Percentiles rank a stretch among this genome's conserved stretches.
Evolutionary conservation across 768 basidiomycete genomes (phyloP).

Genomic region (Leucosporidium creatinivorum): DNA sequence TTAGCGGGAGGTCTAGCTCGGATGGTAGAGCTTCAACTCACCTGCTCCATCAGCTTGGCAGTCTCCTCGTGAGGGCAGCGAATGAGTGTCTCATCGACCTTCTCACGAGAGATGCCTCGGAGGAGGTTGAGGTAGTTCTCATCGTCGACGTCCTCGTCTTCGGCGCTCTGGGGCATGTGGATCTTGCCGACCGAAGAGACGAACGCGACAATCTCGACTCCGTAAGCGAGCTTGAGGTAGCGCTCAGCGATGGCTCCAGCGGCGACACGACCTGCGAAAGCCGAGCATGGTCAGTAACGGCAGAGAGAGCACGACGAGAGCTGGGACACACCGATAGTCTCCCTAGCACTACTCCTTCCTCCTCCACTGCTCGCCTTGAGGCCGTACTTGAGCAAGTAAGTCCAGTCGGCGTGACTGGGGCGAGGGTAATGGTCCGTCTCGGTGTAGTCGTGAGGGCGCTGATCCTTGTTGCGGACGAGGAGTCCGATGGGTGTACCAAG

Average conservation of each 20-base stretch:
- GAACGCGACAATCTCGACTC: slow-evolving; percentile 93
- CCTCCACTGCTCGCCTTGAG: slow-evolving; percentile 96
- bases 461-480: slow-evolving; percentile 96
- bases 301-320: no score
- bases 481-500: slow-evolving; percentile 96
- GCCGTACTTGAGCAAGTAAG: slow-evolving; percentile 95
- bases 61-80: slow-evolving; percentile 87
- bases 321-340: slow-evolving; percentile 78
- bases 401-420: slow-evolving; percentile 95
- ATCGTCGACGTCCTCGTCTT: slow-evolving; percentile 62
- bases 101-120: slow-evolving; percentile 67
- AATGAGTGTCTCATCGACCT: slow-evolving; percentile 79
- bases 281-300: not conserved
- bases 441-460: slow-evolving; percentile 94
- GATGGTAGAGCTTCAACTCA: slow-evolving; percentile 40
- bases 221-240: slow-evolving; percentile 77
- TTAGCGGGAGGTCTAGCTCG: not conserved
- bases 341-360: slow-evolving; percentile 86
- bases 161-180: slow-evolving; percentile 54
- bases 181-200: slow-evolving; percentile 94
- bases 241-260: slow-evolving; percentile 97
- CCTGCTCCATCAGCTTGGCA: slow-evolving; percentile 82
- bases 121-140: slow-evolving; percentile 77
- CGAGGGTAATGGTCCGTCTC: slow-evolving; percentile 97
- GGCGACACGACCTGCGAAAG: slow-evolving; percentile 73